Evolutionary conservation across 108 stramenopile genomes (phyloP).

Genomic region (Aurantiochytrium sp.): DNA sequence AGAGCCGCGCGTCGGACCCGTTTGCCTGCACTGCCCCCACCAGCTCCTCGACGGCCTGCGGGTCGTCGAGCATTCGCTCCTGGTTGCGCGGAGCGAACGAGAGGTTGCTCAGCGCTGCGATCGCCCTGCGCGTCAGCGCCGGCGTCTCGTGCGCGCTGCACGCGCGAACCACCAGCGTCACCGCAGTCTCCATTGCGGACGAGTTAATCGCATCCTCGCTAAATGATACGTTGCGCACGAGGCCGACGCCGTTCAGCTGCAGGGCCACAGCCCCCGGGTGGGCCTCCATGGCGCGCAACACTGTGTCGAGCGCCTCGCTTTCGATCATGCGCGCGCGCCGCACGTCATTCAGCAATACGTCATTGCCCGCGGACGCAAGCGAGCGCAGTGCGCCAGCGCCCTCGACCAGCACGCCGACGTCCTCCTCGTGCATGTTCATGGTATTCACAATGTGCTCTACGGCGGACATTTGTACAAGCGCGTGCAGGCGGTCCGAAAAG

Average conservation of each 20-base stretch:
- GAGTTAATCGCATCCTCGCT: neutral
- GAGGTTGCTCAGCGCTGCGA: neutral
- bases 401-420: neutral
- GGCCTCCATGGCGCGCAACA: neutral
- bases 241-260: neutral
- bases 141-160: neutral
- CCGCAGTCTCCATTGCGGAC: neutral
- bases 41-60: neutral
- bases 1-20: neutral
- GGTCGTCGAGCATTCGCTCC: neutral
- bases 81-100: neutral
- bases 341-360: neutral
- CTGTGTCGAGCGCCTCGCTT: neutral
- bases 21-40: neutral
- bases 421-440: neutral
- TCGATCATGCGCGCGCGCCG: neutral
- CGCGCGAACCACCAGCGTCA: neutral
- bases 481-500: neutral
- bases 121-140: neutral
- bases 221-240: neutral
- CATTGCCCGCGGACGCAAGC: neutral
- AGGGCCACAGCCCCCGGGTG: neutral
- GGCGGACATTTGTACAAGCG: neutral
- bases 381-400: neutral
- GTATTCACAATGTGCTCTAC: neutral